Evolutionary conservation across 306 rosid species (phyloP), one percentile per base, ranked within the genome.

Genomic region (peach (Prunus persica)): DNA sequence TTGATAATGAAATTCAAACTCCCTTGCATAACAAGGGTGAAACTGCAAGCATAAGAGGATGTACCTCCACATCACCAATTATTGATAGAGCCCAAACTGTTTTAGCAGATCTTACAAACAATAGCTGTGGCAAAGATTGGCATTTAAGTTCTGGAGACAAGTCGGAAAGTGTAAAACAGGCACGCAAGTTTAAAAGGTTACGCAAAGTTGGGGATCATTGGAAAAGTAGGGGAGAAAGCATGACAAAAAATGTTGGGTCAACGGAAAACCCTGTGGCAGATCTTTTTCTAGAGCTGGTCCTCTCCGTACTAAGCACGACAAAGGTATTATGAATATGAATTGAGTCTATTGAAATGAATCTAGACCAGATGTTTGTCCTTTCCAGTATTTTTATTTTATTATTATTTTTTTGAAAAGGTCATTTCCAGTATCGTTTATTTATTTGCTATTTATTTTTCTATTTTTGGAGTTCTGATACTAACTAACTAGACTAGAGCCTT

Each of bases 121-220:
- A 69, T 56, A 86, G 89, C 84, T 72, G 76, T 80, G 82, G 88
- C 79, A 88, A 87, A 90, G 90, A 88, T 82, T 83, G 88, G 82
- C 71, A 64, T 84, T 76, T 84, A n/a, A 82, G 83, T 70, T 74
- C 79, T 83, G 95, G 81, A 69, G 93, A 89, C 52, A 84, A 78
- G 83, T 71, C 82, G 19, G 82, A 22, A 79, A 86, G 95, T 79
- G 77, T 86, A 49, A 82, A 89, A 82, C 87, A 79, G 66, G 74
- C 72, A 45, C 83, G 73, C 80, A 92, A 79, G 82, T 88, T 94
- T 49, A 92, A 89, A 83, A 89, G 98, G 68, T 75, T 94, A 91
- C 84, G 91, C 73, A 94, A 88, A 87, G 76, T 86, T 82, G 91
- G 81, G 65, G 87, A 83, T 45, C 27, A 49, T 46, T 83, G 79